A percentile compares a stretch with the other conserved stretches of the same genome.
Conservation (phyloP, 2,329 filamentous ascomycete genomes). For the Aspergillus transmontanensis region DNA sequence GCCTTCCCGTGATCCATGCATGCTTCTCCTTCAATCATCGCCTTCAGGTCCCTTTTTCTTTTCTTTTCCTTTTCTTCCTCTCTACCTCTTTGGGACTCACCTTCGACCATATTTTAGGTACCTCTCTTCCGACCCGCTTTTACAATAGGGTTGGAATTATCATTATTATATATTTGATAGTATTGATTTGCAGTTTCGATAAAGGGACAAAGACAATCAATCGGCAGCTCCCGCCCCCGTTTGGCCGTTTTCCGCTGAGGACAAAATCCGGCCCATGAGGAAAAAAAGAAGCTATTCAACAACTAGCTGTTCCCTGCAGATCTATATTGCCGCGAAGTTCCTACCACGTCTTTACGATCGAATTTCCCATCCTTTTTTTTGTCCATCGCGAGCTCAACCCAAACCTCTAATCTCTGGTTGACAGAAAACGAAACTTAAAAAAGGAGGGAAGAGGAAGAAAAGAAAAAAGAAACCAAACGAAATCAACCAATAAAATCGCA, state of each 20-base stretch:
- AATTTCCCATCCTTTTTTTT: neutral
- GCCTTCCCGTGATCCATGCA: slow-evolving; percentile 16
- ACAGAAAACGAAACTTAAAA: slow-evolving; percentile 7
- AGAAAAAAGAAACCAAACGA: slow-evolving; percentile 7
- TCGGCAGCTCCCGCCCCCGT: slow-evolving; percentile 5
- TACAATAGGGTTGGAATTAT: neutral
- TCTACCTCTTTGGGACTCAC: neutral
- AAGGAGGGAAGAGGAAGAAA: slow-evolving; percentile 4
- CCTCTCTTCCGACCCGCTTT: neutral
- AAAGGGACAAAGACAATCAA: neutral
- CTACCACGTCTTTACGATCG: neutral
- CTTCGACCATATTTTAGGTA: neutral
- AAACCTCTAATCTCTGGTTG: slow-evolving; percentile 4
- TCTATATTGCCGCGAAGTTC: neutral
- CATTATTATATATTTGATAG: neutral
- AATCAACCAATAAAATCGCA: neutral
- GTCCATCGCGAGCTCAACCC: slow-evolving; percentile 8
- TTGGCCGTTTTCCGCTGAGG: slow-evolving; percentile 4
- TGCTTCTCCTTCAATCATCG: slow-evolving; percentile 11
- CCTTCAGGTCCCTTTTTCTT: slow-evolving; percentile 4
- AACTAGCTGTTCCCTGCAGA: slow-evolving; percentile 13
- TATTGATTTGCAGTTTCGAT: neutral
- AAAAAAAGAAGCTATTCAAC: slow-evolving; percentile 8
- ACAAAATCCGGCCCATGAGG: slow-evolving; percentile 9
- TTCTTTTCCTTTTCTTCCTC: slow-evolving; percentile 9